Base-by-base conservation (phyloP, 805 yeast species). In the Starmerella floricola region DNA sequence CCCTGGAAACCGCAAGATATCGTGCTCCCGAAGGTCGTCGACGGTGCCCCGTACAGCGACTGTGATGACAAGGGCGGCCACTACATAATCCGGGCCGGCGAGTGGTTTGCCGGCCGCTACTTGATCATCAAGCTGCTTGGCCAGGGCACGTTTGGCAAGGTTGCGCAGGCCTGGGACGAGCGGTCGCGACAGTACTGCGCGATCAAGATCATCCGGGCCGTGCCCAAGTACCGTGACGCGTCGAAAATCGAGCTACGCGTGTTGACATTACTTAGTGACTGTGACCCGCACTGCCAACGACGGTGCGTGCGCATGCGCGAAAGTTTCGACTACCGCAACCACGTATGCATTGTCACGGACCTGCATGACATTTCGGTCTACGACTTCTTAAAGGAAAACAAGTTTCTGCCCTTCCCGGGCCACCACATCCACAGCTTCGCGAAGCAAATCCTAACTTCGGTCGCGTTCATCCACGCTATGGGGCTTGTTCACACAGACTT, bases 171-270 rank as follows among this genome's bases (percentile, higher is more conserved):
- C n/a, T 70, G 69, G 51, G 97, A 91, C 57, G 65, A 69, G 40
- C 62, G 67, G 16, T 67, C 73, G 34, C 65, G 74, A 23, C 67
- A 70, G 40, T 67, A 68, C 45, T 91, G 85, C 34, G 99, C 99
- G 1, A 80, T 91, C 46, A 91, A 91, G 60, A 82, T 91, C 47
- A 91, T 91, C 38, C 70, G 94, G 44, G 84, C 95, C 17, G 80
- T 91, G 19, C 94, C 86, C 19, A 84, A 93, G 64, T 91, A 91
- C 61, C 71, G 97, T 42, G 96, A 87, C 56, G 98, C 98, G 3
- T 84, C 95, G 12, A 83, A 80, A 61, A 85, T 87, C 42, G 99
- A 91, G 63, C 67, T 91, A 20, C 65, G 97, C 36, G 85, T 91
- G 11, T 64, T 91, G 45, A 67, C 81, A 15, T 78, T 88, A 38